phyloP scores from a whole-genome alignment of 768 basidiomycete species.

The Gautieria morchelliformis region DNA sequence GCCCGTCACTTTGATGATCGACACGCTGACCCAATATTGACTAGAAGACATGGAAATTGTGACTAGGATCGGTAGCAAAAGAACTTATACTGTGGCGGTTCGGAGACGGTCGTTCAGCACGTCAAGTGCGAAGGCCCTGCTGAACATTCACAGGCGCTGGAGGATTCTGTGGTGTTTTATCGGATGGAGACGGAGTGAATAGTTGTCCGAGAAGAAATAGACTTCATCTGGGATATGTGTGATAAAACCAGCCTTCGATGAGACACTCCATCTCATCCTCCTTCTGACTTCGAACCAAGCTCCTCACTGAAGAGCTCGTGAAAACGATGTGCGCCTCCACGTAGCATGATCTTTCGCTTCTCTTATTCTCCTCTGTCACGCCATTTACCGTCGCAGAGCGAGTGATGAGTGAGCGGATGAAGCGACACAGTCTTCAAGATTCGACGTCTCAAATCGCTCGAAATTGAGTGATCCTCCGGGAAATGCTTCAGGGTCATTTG shows the following conservation, averaged over 20 bases:
- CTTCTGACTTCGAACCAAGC: slow-evolving; percentile 72
- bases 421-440: slow-evolving; percentile 79
- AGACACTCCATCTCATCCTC: slow-evolving; percentile 99
- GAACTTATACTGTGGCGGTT: slow-evolving; percentile 87
- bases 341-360: slow-evolving; percentile 92
- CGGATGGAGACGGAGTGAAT: slow-evolving; percentile 54
- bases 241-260: slow-evolving; percentile 93
- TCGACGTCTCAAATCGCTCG: slow-evolving; percentile 89
- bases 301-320: slow-evolving; percentile 69
- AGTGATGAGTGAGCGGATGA: slow-evolving; percentile 79
- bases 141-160: slow-evolving; percentile 22
- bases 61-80: slow-evolving; percentile 75
- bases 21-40: slow-evolving; percentile 97
- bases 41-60: slow-evolving; percentile 90
- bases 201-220: slow-evolving; percentile 97
- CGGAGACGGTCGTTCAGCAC: slow-evolving; percentile 72
- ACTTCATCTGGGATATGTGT: slow-evolving; percentile 94
- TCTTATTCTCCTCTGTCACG: slow-evolving; percentile 84
- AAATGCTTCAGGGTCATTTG: slow-evolving; percentile 78
- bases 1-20: slow-evolving; percentile 94
- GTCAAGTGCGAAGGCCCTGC: slow-evolving; percentile 21
- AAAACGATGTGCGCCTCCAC: slow-evolving; percentile 94
- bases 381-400: slow-evolving; percentile 79
- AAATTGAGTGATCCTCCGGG: slow-evolving; percentile 98
- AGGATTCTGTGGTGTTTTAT: slow-evolving; percentile 9